phyloP scores from a whole-genome alignment of 2,329 filamentous ascomycete species.

The Talaromyces pinophilus region DNA sequence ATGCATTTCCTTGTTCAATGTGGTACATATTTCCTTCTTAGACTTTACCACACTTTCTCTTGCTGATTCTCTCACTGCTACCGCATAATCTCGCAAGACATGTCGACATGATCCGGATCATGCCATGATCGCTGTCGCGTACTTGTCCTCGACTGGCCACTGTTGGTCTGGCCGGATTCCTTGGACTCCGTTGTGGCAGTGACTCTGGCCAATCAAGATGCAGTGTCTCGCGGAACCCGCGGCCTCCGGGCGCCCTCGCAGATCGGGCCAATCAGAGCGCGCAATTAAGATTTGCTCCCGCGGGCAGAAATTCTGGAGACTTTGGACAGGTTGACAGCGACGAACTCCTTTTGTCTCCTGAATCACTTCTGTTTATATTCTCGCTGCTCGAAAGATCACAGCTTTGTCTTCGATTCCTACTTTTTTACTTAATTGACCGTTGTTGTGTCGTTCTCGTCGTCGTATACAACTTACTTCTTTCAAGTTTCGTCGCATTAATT shows the following conservation, averaged over 20 bases:
- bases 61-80: background rate
- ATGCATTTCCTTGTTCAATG: too few relatives aligned
- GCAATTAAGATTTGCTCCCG: background rate
- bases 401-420: background rate
- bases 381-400: background rate
- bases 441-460: background rate
- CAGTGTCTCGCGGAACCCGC: background rate
- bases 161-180: slow-evolving; percentile 6
- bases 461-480: too few relatives aligned
- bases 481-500: slow-evolving; percentile 9
- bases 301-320: slow-evolving; percentile 11
- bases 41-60: background rate
- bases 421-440: background rate
- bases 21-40: too few relatives aligned
- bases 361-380: slow-evolving; percentile 1
- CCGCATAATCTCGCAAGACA: background rate
- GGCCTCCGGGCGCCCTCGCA: slow-evolving; percentile 1
- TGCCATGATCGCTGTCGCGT: background rate
- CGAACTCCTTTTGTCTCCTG: slow-evolving; percentile 7
- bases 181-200: slow-evolving; percentile 6
- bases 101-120: background rate
- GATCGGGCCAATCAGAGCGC: slow-evolving; percentile 1
- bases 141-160: background rate
- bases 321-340: background rate
- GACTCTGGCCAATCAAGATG: slow-evolving; percentile 13